Evolutionary conservation across 768 basidiomycete species (phyloP).

Genomic region (Boletus sp.): DNA sequence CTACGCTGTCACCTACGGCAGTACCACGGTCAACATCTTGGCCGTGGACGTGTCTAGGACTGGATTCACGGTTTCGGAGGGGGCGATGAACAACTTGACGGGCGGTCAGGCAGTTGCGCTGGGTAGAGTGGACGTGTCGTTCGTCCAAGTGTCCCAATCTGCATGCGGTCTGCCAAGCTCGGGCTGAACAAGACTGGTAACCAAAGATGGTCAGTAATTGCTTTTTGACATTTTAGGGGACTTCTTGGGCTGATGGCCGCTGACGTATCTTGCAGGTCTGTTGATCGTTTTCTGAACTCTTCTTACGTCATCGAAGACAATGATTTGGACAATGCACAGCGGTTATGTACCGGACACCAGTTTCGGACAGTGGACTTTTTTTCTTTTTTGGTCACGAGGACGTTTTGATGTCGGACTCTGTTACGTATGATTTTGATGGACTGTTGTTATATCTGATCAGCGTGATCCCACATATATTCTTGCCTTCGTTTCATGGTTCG

Average conservation of each 20-base stretch:
- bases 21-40: constrained; percentile 45
- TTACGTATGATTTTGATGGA: constrained; percentile 18
- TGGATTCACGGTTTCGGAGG: constrained; percentile 39
- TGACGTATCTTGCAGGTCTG: background rate
- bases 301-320: background rate
- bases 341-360: background rate
- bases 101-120: background rate
- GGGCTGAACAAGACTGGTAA: background rate
- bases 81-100: constrained; percentile 30
- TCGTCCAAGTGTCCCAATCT: background rate
- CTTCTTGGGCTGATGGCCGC: background rate
- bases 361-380: background rate
- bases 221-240: background rate
- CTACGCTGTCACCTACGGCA: constrained; percentile 29
- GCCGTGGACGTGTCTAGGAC: constrained; percentile 51
- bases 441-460: background rate
- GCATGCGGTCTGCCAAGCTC: background rate
- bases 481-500: background rate
- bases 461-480: background rate
- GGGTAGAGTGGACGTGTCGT: constrained; percentile 23
- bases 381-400: background rate
- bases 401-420: background rate
- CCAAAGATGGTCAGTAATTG: too few species aligned
- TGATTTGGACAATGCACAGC: background rate
- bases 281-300: background rate